Conservation (phyloP, 129 eudicot genomes). For the Artemisia argyi region DNA sequence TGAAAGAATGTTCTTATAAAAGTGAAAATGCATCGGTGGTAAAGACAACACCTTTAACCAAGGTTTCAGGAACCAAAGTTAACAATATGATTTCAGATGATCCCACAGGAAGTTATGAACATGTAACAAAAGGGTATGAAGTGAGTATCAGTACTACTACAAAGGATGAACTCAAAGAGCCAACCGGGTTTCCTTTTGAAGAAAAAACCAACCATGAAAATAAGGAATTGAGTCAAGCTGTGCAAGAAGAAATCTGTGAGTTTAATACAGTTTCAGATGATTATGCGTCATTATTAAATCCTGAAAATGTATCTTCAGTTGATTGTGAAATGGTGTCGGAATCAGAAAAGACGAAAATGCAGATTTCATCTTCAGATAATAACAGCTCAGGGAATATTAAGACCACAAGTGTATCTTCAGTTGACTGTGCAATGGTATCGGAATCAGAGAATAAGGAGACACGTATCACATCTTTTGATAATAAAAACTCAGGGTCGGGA, state of each 20-base stretch:
- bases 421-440: not conserved
- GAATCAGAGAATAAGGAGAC: conserved; percentile 8
- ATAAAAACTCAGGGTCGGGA: conserved; percentile 9
- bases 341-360: conserved; percentile 2
- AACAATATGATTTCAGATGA: not conserved
- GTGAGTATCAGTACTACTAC: conserved; percentile 15
- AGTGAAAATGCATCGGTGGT: not conserved
- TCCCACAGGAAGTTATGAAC: not conserved
- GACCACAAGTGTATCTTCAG: not conserved
- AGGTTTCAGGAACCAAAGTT: not conserved
- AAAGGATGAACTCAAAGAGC: not conserved
- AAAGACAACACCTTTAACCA: not conserved
- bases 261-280: conserved; percentile 17
- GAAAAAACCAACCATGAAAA: conserved; percentile 19
- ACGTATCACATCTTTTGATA: conserved; percentile 6
- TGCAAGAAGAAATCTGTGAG: conserved; percentile 19
- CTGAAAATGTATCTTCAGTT: not conserved
- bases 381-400: conserved; percentile 16
- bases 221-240: conserved; percentile 19
- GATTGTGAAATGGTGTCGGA: not conserved
- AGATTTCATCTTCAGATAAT: conserved; percentile 17
- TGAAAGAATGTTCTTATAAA: conserved; percentile 9
- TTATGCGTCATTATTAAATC: conserved; percentile 2
- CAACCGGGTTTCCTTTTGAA: conserved; percentile 19
- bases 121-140: not conserved